Conservation (phyloP, 179 eudicot species). For the Vitellaria paradoxa region DNA sequence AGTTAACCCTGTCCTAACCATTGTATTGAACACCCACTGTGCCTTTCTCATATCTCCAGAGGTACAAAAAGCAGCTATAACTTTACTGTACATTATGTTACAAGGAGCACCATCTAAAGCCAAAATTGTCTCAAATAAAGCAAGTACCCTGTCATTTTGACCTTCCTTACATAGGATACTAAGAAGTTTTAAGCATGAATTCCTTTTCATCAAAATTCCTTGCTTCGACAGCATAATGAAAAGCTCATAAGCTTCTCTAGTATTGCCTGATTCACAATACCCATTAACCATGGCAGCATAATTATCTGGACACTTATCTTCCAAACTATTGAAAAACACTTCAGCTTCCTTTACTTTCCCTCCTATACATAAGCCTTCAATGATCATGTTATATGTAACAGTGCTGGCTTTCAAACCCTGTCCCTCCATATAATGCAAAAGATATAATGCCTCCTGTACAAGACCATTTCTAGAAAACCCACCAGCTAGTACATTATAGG, state of each 20-base stretch:
- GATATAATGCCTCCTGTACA: slow-evolving; percentile 21
- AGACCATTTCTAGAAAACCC: slow-evolving; percentile 50
- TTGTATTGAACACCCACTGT: slow-evolving; percentile 42
- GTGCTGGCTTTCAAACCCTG: slow-evolving; percentile 44
- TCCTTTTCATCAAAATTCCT: slow-evolving; percentile 34
- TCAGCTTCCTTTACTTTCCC: slow-evolving; percentile 68
- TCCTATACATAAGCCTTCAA: slow-evolving; percentile 54
- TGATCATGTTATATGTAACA: slow-evolving; percentile 47
- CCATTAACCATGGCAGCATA: slow-evolving; percentile 60
- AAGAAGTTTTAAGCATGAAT: slow-evolving; percentile 42
- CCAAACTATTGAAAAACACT: slow-evolving; percentile 36
- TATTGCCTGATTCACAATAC: slow-evolving; percentile 45
- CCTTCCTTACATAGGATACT: slow-evolving; percentile 49
- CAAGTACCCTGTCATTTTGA: slow-evolving; percentile 43
- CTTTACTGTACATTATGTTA: slow-evolving; percentile 38
- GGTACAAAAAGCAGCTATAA: slow-evolving; percentile 51
- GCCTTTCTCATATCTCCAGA: slow-evolving; percentile 57
- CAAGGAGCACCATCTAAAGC: slow-evolving; percentile 34
- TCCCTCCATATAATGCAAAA: slow-evolving; percentile 43
- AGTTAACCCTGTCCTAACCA: slow-evolving; percentile 39
- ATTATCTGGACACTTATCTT: slow-evolving; percentile 35
- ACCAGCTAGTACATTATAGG: slow-evolving; percentile 57
- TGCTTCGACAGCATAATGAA: slow-evolving; percentile 35
- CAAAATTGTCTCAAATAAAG: slow-evolving; percentile 33
- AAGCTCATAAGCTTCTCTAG: slow-evolving; percentile 33